Evolutionary conservation across 176 grass and related monocot species (phyloP).

Genomic region (Eragrostis curvula): DNA sequence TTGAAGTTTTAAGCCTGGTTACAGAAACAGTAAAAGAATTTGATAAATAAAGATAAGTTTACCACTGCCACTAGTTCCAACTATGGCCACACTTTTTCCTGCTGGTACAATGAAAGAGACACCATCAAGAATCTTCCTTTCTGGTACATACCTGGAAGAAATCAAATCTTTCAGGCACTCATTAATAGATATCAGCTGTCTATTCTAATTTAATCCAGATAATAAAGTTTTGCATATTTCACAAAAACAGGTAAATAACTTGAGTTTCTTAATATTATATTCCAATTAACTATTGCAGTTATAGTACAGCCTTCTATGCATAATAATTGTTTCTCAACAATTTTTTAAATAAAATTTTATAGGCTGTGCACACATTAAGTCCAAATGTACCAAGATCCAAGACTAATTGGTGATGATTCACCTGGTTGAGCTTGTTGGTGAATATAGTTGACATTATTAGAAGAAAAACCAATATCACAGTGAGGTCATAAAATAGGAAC

Average conservation of each 20-base stretch:
- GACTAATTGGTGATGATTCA: conserved; percentile 16
- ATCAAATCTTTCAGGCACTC: conserved; percentile 40
- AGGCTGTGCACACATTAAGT: not conserved
- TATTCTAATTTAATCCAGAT: conserved; percentile 21
- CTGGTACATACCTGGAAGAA: conserved; percentile 84
- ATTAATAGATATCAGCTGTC: conserved; percentile 16
- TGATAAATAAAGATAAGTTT: conserved; percentile 31
- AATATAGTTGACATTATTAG: conserved; percentile 6
- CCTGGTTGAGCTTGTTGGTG: conserved; percentile 23
- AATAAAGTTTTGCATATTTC: conserved; percentile 27
- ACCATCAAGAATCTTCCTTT: conserved; percentile 93
- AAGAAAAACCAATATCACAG: conserved; percentile 32
- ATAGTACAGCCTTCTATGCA: conserved; percentile 6
- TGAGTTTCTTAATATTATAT: conserved; percentile 11
- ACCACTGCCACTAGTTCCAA: conserved; percentile 98
- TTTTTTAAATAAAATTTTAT: conserved; percentile 5
- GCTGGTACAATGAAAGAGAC: conserved; percentile 86
- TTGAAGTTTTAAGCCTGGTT: conserved; percentile 19
- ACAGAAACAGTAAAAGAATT: conserved; percentile 9
- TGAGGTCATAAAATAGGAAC: conserved; percentile 28
- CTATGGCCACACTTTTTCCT: conserved; percentile 91
- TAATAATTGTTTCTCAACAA: not conserved
- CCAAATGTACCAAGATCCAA: conserved; percentile 11
- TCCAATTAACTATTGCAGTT: conserved; percentile 2
- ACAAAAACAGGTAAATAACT: not conserved